Percentiles rank a stretch among this genome's conserved stretches.
These are phyloP conservation scores for Skeletonema costatum DNA, from an alignment of 108 stramenopile species.

Conservation along the genomic window DNA sequence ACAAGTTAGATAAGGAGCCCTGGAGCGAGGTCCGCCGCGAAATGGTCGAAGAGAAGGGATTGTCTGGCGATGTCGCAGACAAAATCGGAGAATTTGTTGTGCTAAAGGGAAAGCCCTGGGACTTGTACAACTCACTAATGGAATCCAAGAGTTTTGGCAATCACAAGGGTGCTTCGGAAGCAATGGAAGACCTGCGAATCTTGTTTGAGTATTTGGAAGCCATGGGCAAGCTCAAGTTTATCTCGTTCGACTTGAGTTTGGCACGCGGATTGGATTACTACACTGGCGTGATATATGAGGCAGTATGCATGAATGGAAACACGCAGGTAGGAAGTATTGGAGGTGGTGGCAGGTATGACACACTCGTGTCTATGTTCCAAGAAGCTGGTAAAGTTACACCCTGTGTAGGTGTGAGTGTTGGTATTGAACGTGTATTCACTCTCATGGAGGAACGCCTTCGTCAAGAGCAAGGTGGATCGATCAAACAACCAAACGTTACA, in stretches of 20 bases:
- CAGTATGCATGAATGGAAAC: slow-evolving; percentile 76
- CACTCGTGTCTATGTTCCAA: slow-evolving; percentile 93
- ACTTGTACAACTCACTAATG: slow-evolving; percentile 67
- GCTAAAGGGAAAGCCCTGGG: slow-evolving; percentile 66
- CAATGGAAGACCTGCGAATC: slow-evolving; percentile 84
- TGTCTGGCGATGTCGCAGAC: slow-evolving; percentile 79
- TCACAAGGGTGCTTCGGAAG: slow-evolving; percentile 73
- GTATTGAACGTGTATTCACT: slow-evolving; percentile 93
- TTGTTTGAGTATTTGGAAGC: slow-evolving; percentile 90
- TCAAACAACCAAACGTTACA: slow-evolving; percentile 64
- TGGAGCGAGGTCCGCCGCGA: slow-evolving; percentile 85
- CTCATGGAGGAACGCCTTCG: slow-evolving; percentile 84
- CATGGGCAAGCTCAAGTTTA: slow-evolving; percentile 73
- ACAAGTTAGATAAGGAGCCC: slow-evolving; percentile 93
- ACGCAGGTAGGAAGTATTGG: slow-evolving; percentile 91
- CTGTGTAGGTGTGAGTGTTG: slow-evolving; percentile 91
- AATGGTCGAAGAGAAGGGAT: slow-evolving; percentile 90
- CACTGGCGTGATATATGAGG: slow-evolving; percentile 95
- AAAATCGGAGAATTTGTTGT: slow-evolving; percentile 85
- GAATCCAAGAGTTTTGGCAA: slow-evolving; percentile 64
- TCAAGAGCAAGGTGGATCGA: slow-evolving; percentile 58
- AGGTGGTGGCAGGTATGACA: slow-evolving; percentile 92
- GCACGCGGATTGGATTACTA: slow-evolving; percentile 95
- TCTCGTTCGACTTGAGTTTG: slow-evolving; percentile 86
- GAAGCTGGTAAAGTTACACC: slow-evolving; percentile 82